Conservation (phyloP, 1,139 yeast species). For the Debaryomyces psychrophilus region DNA sequence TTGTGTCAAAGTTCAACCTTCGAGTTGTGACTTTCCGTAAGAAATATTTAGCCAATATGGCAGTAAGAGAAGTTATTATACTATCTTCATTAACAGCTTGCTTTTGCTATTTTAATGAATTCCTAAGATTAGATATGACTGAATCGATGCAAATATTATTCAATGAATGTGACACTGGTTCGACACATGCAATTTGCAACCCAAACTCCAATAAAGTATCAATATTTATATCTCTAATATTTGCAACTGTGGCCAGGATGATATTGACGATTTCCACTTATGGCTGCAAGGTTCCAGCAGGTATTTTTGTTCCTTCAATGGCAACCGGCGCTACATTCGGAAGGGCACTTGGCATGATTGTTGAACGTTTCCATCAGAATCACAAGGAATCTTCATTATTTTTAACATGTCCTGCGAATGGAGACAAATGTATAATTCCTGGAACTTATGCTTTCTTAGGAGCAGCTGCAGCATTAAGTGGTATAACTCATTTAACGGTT, state of each 20-base stretch:
- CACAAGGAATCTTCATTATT: conserved; percentile 49
- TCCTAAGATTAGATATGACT: conserved; percentile 87
- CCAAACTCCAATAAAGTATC: conserved; percentile 37
- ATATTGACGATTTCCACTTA: conserved; percentile 78
- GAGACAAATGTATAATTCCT: conserved; percentile 70
- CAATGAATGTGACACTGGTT: conserved; percentile 70
- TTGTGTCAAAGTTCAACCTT: conserved; percentile 78
- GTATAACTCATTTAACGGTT: conserved; percentile 88
- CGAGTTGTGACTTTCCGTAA: conserved; percentile 80
- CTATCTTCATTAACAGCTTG: conserved; percentile 73
- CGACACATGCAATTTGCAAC: conserved; percentile 51
- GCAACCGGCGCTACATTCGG: conserved; percentile 97
- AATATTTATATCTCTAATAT: conserved; percentile 53
- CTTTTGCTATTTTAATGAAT: conserved; percentile 82
- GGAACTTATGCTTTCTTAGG: conserved; percentile 97
- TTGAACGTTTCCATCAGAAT: conserved; percentile 56
- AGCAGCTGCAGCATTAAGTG: conserved; percentile 93
- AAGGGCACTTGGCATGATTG: conserved; percentile 73
- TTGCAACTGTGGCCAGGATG: conserved; percentile 77
- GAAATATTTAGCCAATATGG: conserved; percentile 57
- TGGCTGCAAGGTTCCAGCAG: conserved; percentile 93
- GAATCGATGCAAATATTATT: conserved; percentile 90
- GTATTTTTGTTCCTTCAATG: conserved; percentile 95
- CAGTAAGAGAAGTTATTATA: conserved; percentile 70
- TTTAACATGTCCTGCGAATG: conserved; percentile 42